Conservation (phyloP, 305 asterid genomes). For the Ilex paraguariensis region DNA sequence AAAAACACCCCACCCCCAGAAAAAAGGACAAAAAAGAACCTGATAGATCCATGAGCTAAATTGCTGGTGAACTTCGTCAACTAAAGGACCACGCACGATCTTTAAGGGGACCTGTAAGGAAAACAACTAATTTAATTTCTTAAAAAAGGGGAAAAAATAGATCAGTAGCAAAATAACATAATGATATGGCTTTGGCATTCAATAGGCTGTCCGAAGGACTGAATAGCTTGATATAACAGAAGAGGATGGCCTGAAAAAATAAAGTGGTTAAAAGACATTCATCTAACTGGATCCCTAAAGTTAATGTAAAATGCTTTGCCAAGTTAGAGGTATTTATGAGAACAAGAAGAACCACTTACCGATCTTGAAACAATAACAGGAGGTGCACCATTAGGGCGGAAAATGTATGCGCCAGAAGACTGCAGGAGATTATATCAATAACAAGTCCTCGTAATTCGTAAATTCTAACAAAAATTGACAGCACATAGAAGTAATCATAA, state of each 20-base stretch:
- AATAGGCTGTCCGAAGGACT: background rate
- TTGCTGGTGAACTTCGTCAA: slow-evolving; percentile 83
- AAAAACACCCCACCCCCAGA: too few species aligned
- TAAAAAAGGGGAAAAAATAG: background rate
- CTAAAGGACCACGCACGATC: slow-evolving; percentile 61
- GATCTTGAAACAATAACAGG: slow-evolving; percentile 59
- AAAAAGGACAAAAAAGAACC: slow-evolving; percentile 6
- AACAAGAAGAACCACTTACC: slow-evolving; percentile 31
- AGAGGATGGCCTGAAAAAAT: background rate
- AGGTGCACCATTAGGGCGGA: slow-evolving; percentile 62
- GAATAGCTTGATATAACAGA: background rate
- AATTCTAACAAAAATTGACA: too few species aligned
- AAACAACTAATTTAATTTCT: background rate
- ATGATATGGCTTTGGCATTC: background rate
- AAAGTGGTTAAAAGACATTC: background rate
- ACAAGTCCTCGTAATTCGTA: background rate
- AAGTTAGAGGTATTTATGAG: too few species aligned
- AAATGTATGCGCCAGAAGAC: slow-evolving; percentile 85
- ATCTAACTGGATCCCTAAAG: too few species aligned
- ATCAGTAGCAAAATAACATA: background rate
- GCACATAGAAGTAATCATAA: too few species aligned
- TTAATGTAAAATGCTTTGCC: too few species aligned
- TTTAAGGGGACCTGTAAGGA: slow-evolving; percentile 54
- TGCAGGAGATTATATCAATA: slow-evolving; percentile 24
- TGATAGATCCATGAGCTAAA: slow-evolving; percentile 76